Evolutionary conservation across 768 basidiomycete species (phyloP), one percentile per base, ranked within the genome.

Genomic region (Termitomyces sp.): DNA sequence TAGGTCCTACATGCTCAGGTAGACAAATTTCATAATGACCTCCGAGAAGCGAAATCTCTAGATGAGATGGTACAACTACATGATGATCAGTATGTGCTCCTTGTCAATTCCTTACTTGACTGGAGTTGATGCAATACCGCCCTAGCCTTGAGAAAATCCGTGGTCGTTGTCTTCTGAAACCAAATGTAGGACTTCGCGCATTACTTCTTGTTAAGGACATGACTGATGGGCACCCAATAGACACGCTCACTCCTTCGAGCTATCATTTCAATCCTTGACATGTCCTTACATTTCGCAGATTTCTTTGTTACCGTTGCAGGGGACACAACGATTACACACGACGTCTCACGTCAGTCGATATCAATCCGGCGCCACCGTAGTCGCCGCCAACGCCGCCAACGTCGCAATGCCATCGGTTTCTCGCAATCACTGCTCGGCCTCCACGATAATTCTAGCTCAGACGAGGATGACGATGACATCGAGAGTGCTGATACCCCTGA

Each of bases 51-150:
- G 1, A 76, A 74, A 55, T 90, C 89, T 3, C 75, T 94, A 15
- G 92, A 93, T 64, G 87, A 91, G 57, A 87, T 91, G 77, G 86
- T 93, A 49, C 71, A 71, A 34, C 60, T 86, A 13, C 91, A 93
- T 65, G 77, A 84, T 34, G 78, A 83, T 30, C 85, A 91, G 91
- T 92, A 63, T 63, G 89, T 74, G 55, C 18, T 37, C 46, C 34
- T 31, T 13, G 13, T 36, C 53, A 31, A 12, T 33, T 49, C 39
- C 27, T 11, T n/a, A 41, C n/a, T 33, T 34, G 55, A 30, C 51
- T 33, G 44, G 52, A 4, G 13, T 27, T 22, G 8, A 15, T 53
- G n/a, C 46, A 55, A 42, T 6, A 37, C 18, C 33, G 33, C 51
- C 12, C 18, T 33, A 64, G 63, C 30, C 75, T 91, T 36, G 79